phyloP scores from a whole-genome alignment of 805 yeast genomes.

The Metschnikowia arizonensis region DNA sequence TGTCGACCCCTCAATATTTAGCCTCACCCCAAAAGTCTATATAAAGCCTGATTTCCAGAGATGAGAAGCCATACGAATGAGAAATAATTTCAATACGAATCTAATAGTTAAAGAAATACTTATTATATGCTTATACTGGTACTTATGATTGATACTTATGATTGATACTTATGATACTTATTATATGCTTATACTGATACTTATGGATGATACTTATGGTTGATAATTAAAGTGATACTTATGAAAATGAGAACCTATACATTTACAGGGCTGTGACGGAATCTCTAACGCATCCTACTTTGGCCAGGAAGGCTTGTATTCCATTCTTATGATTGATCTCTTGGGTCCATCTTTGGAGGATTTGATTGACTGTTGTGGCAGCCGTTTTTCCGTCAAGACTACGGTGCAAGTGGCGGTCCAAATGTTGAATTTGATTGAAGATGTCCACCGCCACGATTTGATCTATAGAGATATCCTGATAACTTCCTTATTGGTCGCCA shows the following conservation, averaged over 20 bases:
- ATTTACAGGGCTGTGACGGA: conserved; percentile 63
- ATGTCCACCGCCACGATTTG: conserved; percentile 70
- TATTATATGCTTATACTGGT: too few species aligned
- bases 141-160: too few species aligned
- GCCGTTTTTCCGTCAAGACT: conserved; percentile 66
- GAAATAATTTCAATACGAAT: too few species aligned
- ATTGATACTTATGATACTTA: too few species aligned
- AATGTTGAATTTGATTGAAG: conserved; percentile 69
- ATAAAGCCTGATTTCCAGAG: too few species aligned
- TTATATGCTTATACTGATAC: too few species aligned
- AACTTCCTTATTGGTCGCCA: conserved; percentile 70
- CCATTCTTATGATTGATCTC: conserved; percentile 70
- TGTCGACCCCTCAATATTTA: too few species aligned
- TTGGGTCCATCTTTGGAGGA: conserved; percentile 81
- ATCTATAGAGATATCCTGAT: conserved; percentile 84
- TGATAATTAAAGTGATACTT: too few species aligned
- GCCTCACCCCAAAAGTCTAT: too few species aligned
- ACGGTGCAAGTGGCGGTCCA: conserved; percentile 72
- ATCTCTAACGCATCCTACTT: conserved; percentile 81
- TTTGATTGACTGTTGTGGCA: conserved; percentile 83
- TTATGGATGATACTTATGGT: too few species aligned
- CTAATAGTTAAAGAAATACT: too few species aligned
- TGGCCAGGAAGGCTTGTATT: conserved; percentile 82
- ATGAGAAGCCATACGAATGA: too few species aligned
- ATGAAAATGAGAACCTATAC: conserved; percentile 76